Conservation (phyloP, 2,329 filamentous ascomycete genomes). For the Tolypocladium guangdongense region DNA sequence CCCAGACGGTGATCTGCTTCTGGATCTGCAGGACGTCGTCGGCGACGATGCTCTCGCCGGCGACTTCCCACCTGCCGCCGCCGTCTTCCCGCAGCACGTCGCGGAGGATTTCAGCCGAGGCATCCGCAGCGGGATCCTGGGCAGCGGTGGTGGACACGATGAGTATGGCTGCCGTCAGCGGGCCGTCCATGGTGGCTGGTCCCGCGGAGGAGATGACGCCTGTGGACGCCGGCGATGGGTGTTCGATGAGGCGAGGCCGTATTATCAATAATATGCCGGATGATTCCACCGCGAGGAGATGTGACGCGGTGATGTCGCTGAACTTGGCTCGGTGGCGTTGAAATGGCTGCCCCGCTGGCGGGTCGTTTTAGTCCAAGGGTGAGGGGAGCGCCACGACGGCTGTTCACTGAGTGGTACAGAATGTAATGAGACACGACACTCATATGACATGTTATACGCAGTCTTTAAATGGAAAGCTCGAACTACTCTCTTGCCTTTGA, state of each 20-base stretch:
- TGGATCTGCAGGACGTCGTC: constrained; percentile 71
- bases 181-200: constrained; percentile 14
- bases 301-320: background rate
- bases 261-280: background rate
- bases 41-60: constrained; percentile 62
- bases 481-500: too few species aligned
- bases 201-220: background rate
- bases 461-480: too few species aligned
- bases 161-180: constrained; percentile 65
- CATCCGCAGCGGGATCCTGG: constrained; percentile 68
- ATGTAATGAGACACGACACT: too few species aligned
- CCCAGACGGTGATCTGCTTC: constrained; percentile 58
- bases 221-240: background rate
- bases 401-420: too few species aligned
- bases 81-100: constrained; percentile 59
- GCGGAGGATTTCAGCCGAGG: constrained; percentile 54
- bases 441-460: too few species aligned
- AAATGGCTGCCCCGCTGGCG: background rate
- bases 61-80: constrained; percentile 59
- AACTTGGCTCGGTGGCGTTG: background rate
- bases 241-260: background rate
- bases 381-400: too few species aligned
- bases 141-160: constrained; percentile 87
- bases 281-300: background rate
- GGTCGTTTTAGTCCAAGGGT: background rate